Evolutionary conservation across 176 grass and related monocot genomes (phyloP).

Genomic region (Luzula sylvatica): DNA sequence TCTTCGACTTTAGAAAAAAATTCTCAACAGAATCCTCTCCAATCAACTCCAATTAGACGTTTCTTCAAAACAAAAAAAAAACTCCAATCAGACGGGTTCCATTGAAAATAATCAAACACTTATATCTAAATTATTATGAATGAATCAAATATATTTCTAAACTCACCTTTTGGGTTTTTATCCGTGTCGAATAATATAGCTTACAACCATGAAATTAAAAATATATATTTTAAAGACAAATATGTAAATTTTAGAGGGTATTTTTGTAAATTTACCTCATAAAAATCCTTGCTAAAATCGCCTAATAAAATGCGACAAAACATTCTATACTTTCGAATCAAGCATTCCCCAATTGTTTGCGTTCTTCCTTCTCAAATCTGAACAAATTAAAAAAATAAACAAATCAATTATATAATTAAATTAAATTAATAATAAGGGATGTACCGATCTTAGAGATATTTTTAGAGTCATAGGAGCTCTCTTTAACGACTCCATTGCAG

Average conservation of each 20-base stretch:
- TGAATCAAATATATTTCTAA: neutral
- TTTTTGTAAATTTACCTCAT: too few relatives aligned
- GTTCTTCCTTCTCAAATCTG: slow-evolving; percentile 84
- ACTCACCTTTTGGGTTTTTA: slow-evolving; percentile 75
- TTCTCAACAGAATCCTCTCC: slow-evolving; percentile 35
- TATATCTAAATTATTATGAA: slow-evolving; percentile 1
- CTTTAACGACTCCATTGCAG: slow-evolving; percentile 52
- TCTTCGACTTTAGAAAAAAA: slow-evolving; percentile 63
- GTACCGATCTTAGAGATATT: too few relatives aligned
- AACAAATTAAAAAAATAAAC: neutral
- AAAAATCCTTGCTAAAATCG: too few relatives aligned
- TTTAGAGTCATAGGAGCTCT: slow-evolving; percentile 56
- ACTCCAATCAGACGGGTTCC: slow-evolving; percentile 65
- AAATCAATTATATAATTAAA: too few relatives aligned
- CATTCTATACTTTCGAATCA: slow-evolving; percentile 80
- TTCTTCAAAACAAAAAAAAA: too few relatives aligned
- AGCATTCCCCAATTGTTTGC: slow-evolving; percentile 65
- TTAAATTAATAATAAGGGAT: too few relatives aligned
- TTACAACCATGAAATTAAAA: slow-evolving; percentile 62
- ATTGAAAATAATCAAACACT: slow-evolving; percentile 58
- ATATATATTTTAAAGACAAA: too few relatives aligned
- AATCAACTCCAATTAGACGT: slow-evolving; percentile 60
- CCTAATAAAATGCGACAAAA: too few relatives aligned
- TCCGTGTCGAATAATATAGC: too few relatives aligned
- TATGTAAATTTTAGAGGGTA: too few relatives aligned